Evolutionary conservation across 805 yeast species (phyloP).

Genomic region (Candida chauliodis): DNA sequence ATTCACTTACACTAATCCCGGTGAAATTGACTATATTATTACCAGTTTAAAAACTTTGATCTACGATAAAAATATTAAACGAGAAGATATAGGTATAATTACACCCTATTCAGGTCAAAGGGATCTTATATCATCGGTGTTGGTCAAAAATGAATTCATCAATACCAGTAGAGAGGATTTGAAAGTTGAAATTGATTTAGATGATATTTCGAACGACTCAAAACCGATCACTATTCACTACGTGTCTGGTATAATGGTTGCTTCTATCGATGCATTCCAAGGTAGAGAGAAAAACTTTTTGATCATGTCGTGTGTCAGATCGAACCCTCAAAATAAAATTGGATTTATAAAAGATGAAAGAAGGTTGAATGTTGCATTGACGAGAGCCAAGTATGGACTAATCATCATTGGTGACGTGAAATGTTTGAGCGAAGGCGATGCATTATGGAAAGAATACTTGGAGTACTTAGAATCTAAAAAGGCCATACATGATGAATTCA

Average conservation of each 20-base stretch:
- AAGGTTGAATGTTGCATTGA: conserved; percentile 83
- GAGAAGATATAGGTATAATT: conserved; percentile 57
- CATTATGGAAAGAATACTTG: conserved; percentile 50
- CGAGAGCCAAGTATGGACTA: conserved; percentile 82
- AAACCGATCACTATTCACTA: conserved; percentile 47
- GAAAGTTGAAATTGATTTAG: conserved; percentile 55
- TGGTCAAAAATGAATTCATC: conserved; percentile 49
- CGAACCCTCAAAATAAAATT: conserved; percentile 68
- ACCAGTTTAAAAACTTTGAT: conserved; percentile 48
- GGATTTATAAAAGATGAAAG: conserved; percentile 85
- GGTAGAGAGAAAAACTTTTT: conserved; percentile 56
- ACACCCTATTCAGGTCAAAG: conserved; percentile 79
- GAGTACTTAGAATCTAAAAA: conserved; percentile 31
- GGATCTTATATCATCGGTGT: conserved; percentile 50
- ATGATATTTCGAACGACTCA: conserved; percentile 48
- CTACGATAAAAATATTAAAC: conserved; percentile 48
- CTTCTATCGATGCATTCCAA: conserved; percentile 65
- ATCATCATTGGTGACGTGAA: conserved; percentile 38
- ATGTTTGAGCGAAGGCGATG: conserved; percentile 46
- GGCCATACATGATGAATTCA: conserved; percentile 10
- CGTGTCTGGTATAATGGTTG: conserved; percentile 43
- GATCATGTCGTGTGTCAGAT: conserved; percentile 52
- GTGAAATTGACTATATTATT: conserved; percentile 50
- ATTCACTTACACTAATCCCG: conserved; percentile 53
- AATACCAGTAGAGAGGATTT: conserved; percentile 52